These are phyloP conservation scores for Candida saitoana DNA, from an alignment of 805 yeast genomes.

Conservation along the genomic window DNA sequence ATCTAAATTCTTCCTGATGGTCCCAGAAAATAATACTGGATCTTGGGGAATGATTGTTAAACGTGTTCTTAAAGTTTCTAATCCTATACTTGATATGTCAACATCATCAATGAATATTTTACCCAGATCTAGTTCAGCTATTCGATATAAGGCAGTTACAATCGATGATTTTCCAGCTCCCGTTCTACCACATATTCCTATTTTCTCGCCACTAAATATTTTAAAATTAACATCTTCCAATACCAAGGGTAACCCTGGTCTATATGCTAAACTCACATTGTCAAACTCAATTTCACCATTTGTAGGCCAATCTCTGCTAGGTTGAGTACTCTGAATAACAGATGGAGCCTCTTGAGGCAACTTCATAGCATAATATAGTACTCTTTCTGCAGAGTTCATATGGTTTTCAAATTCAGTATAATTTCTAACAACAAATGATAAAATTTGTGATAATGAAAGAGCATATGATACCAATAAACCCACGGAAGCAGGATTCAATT, in stretches of 20 bases:
- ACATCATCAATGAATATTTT: conserved; percentile 62
- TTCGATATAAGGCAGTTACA: conserved; percentile 66
- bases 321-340: conserved; percentile 32
- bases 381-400: conserved; percentile 59
- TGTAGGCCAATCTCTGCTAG: conserved; percentile 62
- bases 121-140: conserved; percentile 56
- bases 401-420: conserved; percentile 56
- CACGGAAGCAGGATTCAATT: conserved; percentile 53
- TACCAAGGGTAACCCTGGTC: conserved; percentile 63
- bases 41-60: conserved; percentile 86
- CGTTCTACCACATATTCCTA: conserved; percentile 67
- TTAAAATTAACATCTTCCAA: conserved; percentile 51
- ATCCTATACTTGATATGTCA: conserved; percentile 61
- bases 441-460: conserved; percentile 52
- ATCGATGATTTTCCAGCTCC: conserved; percentile 76
- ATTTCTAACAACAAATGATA: conserved; percentile 50
- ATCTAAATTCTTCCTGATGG: conserved; percentile 71
- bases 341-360: conserved; percentile 32
- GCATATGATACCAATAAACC: conserved; percentile 62
- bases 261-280: conserved; percentile 56
- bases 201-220: conserved; percentile 50
- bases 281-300: conserved; percentile 55
- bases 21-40: conserved; percentile 79
- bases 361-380: conserved; percentile 33
- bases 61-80: conserved; percentile 62